Evolutionary conservation across 768 basidiomycete species (phyloP).

Genomic region (button mushroom (Agaricus bisporus)): DNA sequence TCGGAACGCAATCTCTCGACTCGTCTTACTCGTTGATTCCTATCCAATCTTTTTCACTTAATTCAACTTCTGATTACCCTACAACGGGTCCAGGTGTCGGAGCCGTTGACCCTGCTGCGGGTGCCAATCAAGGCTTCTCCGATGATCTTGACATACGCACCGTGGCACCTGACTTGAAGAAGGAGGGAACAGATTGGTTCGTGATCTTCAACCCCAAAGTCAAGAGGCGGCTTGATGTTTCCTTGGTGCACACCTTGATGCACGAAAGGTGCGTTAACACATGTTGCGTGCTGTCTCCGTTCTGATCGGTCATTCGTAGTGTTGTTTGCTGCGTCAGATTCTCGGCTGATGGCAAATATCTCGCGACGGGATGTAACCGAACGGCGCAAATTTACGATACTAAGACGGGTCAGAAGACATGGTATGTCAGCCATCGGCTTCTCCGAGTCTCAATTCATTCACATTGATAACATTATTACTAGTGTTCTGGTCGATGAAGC

Average conservation of each 20-base stretch:
- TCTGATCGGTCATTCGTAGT: conserved; percentile 19
- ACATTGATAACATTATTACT: background rate
- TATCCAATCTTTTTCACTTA: too few relatives aligned
- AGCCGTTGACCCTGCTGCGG: background rate
- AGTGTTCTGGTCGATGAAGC: conserved; percentile 76
- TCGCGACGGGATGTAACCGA: conserved; percentile 91
- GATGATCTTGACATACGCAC: conserved; percentile 37
- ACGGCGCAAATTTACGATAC: conserved; percentile 97
- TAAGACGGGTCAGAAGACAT: conserved; percentile 81
- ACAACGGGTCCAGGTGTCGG: conserved; percentile 6
- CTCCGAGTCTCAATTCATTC: background rate
- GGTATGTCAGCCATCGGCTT: conserved; percentile 41
- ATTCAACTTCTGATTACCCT: conserved; percentile 5
- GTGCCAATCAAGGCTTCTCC: conserved; percentile 21
- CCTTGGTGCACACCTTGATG: conserved; percentile 70
- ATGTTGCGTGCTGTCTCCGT: too few relatives aligned
- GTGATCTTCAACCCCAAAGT: conserved; percentile 77
- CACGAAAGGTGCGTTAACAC: conserved; percentile 63
- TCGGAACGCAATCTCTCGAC: too few relatives aligned
- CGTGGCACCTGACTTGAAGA: conserved; percentile 42
- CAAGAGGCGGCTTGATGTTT: conserved; percentile 66
- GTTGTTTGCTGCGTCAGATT: conserved; percentile 88
- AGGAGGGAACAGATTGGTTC: conserved; percentile 81
- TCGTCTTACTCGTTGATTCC: too few relatives aligned
- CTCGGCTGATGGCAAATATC: conserved; percentile 85